Base-by-base conservation (phyloP, 1,139 yeast genomes). In the Magnusiomyces sp. region DNA sequence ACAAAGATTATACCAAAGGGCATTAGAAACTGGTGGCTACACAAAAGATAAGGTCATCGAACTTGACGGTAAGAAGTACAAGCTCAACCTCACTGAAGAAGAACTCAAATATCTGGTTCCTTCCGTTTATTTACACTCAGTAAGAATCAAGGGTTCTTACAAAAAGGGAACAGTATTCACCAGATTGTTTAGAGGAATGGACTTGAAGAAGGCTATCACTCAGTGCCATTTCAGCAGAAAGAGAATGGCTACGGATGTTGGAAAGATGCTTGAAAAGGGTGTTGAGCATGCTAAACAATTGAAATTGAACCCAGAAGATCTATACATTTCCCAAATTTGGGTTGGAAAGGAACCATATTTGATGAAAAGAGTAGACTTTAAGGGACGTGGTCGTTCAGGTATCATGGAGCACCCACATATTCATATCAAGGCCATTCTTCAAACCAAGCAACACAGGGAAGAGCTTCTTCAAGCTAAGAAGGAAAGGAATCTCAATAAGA, bases 301-400 rank as follows among this genome's bases (percentile, higher is more conserved):
- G 56, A 81, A 82, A 1, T 67, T 84, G 56, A 69, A 83, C 56
- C 75, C 79, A 19, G 77, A 83, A 57, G 75, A 76, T 41, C 67
- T 90, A 49, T 87, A 83, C 61, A 77, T 92, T 54, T 81, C 83
- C 48, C 86, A 86, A 62, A 79, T 89, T 56, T 92, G 97, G 97
- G 82, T 81, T 31, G 97, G 97, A 45, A 81, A 88, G 55, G 97
- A 90, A 65, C 96, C 96, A 14, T 62, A 68, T 48, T 80, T 85
- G 81, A 64, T 65, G 47, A 83, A 79, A 66, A 77, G 94, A 65
- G 68, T 81, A n/a, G 96, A 90, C 59, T 75, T 77, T 62, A 89
- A 88, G 71, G 96, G 94, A 55, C 81, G 97, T 71, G 97, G 97
- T 56, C 79, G 96, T 67, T 74, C 78, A 39, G 97, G 97, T 63